Conservation (phyloP, 306 rosid species). For the Begonia peltatifolia region DNA sequence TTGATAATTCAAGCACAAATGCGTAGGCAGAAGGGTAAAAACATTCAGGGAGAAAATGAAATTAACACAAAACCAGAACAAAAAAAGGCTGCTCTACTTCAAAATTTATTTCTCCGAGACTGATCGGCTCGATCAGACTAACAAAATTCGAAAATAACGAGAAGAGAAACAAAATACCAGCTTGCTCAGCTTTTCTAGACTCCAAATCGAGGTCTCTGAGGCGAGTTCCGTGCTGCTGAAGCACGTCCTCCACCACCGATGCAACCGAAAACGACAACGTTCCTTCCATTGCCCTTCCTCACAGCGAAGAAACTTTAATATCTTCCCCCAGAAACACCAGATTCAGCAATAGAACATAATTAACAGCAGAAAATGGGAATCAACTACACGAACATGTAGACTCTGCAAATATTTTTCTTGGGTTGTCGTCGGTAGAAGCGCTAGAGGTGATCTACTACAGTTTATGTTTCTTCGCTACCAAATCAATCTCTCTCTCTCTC, state of each 20-base stretch:
- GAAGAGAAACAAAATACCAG: slow-evolving; percentile 28
- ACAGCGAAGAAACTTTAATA: background rate
- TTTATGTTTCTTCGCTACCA: background rate
- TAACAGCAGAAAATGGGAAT: background rate
- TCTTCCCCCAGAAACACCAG: background rate
- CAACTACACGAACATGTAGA: background rate
- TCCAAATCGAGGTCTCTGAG: slow-evolving; percentile 70
- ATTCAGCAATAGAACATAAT: background rate
- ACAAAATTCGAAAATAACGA: background rate
- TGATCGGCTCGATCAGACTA: background rate
- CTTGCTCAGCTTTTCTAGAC: slow-evolving; percentile 76
- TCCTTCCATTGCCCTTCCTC: slow-evolving; percentile 16
- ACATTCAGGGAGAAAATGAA: background rate
- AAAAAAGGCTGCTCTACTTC: background rate
- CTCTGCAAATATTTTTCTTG: background rate
- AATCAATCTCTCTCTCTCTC: background rate
- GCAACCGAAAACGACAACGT: slow-evolving; percentile 61
- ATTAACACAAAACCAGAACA: background rate
- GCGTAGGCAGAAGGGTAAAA: no score
- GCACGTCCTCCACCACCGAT: slow-evolving; percentile 78
- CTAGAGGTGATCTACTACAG: background rate
- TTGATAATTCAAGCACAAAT: no score
- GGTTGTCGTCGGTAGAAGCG: background rate
- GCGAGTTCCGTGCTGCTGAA: slow-evolving; percentile 65
- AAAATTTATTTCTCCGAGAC: background rate